A percentile compares a stretch with the other conserved stretches of the same genome.
Evolutionary conservation across 805 yeast species (phyloP).

Genomic region (Candida odintsovae): DNA sequence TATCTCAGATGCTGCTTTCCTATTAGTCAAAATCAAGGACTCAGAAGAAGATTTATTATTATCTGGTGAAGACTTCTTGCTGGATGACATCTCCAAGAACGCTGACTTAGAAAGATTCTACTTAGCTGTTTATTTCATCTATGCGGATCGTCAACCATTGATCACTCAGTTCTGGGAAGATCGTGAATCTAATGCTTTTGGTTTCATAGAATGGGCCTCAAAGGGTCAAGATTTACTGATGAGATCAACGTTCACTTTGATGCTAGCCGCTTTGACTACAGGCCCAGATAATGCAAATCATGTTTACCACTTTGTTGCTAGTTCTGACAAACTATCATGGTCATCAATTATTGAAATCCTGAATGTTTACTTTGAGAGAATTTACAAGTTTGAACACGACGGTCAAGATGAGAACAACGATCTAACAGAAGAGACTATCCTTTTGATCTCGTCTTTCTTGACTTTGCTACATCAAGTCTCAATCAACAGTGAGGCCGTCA

Average conservation of each 20-base stretch:
- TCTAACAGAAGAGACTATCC: conserved; percentile 73
- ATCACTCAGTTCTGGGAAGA: conserved; percentile 66
- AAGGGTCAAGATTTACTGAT: conserved; percentile 75
- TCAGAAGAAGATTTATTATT: conserved; percentile 68
- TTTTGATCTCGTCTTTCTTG: conserved; percentile 68
- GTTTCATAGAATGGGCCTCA: conserved; percentile 86
- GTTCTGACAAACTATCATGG: conserved; percentile 45
- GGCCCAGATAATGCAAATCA: conserved; percentile 50
- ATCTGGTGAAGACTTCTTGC: conserved; percentile 48
- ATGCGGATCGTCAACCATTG: conserved; percentile 52
- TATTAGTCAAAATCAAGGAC: conserved; percentile 62
- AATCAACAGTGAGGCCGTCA: conserved; percentile 31
- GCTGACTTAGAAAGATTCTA: conserved; percentile 89
- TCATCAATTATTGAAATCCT: conserved; percentile 48
- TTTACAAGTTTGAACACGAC: conserved; percentile 29
- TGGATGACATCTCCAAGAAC: conserved; percentile 61
- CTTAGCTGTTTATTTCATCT: conserved; percentile 64
- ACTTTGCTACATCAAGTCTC: conserved; percentile 56
- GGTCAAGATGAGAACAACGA: conserved; percentile 40
- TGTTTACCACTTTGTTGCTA: conserved; percentile 41
- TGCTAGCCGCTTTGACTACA: conserved; percentile 69
- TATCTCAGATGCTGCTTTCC: conserved; percentile 58
- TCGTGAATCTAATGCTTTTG: conserved; percentile 58
- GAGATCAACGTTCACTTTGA: conserved; percentile 73
- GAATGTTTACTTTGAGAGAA: conserved; percentile 43